These are phyloP conservation scores for Magnaporthales sp. DNA, from an alignment of 2,329 filamentous ascomycete species.

Conservation along the genomic window DNA sequence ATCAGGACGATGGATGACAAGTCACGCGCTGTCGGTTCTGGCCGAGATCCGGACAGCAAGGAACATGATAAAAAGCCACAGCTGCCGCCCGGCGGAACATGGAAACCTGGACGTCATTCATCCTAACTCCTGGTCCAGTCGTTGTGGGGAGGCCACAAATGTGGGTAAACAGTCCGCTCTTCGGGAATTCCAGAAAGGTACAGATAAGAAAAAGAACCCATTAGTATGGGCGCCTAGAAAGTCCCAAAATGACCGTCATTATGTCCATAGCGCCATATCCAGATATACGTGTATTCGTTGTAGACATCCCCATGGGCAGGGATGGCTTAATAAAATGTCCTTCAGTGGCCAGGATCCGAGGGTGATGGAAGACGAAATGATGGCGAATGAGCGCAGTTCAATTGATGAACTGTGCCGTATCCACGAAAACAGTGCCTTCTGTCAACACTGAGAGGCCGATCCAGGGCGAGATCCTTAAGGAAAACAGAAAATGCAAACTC, in stretches of 20 bases:
- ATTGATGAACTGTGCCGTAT: neutral
- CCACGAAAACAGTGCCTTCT: neutral
- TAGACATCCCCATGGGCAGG: neutral
- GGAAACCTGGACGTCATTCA: neutral
- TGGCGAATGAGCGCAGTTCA: neutral
- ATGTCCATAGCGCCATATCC: neutral
- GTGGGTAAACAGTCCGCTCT: neutral
- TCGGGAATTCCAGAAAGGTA: neutral
- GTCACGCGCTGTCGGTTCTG: constrained; percentile 15
- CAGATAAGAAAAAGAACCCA: neutral
- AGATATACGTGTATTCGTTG: neutral
- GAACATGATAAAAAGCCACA: constrained; percentile 1
- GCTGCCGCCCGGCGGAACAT: neutral
- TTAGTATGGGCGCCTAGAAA: neutral
- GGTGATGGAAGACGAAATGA: neutral
- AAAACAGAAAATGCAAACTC: neutral
- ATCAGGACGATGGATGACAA: constrained; percentile 17
- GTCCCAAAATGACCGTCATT: neutral
- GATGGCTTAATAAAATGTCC: neutral
- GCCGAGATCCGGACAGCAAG: constrained; percentile 28
- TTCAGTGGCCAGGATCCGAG: neutral
- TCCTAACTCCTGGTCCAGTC: neutral
- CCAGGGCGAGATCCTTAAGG: neutral
- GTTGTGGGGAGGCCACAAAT: neutral
- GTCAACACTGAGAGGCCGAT: neutral